These are phyloP conservation scores for Ilyonectria sp. DNA, from an alignment of 2,329 filamentous ascomycete genomes.

Conservation along the genomic window DNA sequence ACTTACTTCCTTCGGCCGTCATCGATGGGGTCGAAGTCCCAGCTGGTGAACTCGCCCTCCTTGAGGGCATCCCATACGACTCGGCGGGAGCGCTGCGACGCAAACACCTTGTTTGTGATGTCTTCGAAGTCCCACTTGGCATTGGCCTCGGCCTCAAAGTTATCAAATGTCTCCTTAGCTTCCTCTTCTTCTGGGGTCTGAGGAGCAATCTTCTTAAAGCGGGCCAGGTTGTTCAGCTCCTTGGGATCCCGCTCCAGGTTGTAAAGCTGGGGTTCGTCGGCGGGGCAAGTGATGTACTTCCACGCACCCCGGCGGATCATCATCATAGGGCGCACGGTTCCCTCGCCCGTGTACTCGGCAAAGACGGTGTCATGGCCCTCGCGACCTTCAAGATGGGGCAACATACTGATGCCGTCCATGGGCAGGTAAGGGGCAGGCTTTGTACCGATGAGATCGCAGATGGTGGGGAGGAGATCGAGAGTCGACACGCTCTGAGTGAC, in stretches of 20 bases:
- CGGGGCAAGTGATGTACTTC: slow-evolving; percentile 92
- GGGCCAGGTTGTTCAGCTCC: slow-evolving; percentile 82
- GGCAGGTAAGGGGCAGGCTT: slow-evolving; percentile 80
- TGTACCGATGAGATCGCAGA: slow-evolving; percentile 85
- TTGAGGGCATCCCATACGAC: slow-evolving; percentile 86
- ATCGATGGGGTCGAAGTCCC: slow-evolving; percentile 87
- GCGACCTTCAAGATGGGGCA: slow-evolving; percentile 79
- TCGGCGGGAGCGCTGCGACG: slow-evolving; percentile 83
- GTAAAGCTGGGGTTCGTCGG: slow-evolving; percentile 88
- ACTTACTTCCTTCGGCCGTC: slow-evolving; percentile 77
- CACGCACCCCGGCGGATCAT: slow-evolving; percentile 93
- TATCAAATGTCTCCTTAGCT: slow-evolving; percentile 67
- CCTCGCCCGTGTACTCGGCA: slow-evolving; percentile 95
- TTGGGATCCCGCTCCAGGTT: slow-evolving; percentile 82
- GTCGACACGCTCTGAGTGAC: slow-evolving; percentile 91
- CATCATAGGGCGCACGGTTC: slow-evolving; percentile 88
- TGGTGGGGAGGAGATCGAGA: slow-evolving; percentile 89
- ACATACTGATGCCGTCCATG: slow-evolving; percentile 86
- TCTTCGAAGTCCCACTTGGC: slow-evolving; percentile 85
- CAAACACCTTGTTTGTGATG: slow-evolving; percentile 82
- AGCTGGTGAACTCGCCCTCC: slow-evolving; percentile 82
- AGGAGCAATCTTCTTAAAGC: slow-evolving; percentile 57
- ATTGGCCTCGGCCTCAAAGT: slow-evolving; percentile 81
- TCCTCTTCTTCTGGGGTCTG: slow-evolving; percentile 62
- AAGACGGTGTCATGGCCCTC: slow-evolving; percentile 89